phyloP scores from a whole-genome alignment of 495 filamentous ascomycete species.

The Aspergillus avenaceus region DNA sequence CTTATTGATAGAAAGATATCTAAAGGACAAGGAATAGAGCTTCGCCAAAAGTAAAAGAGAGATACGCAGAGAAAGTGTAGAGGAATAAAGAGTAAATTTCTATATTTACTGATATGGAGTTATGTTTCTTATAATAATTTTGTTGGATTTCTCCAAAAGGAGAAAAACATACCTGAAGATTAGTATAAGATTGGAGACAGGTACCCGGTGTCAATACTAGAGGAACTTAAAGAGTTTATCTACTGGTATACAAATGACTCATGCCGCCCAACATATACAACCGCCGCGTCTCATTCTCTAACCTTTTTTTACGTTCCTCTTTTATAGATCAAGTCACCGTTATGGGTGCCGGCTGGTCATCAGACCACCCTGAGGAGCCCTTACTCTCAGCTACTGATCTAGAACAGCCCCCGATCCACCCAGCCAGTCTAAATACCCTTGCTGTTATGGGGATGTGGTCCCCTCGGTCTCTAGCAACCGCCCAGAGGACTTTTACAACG shows the following conservation, averaged over 20 bases:
- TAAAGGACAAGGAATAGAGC: conserved; percentile 6
- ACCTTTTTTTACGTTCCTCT: background rate
- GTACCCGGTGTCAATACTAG: background rate
- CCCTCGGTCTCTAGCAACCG: background rate
- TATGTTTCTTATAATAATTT: conserved; percentile 1
- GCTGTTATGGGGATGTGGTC: conserved; percentile 1
- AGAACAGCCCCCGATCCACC: conserved; percentile 1
- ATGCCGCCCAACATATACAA: too few relatives aligned
- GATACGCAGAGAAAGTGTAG: conserved; percentile 2
- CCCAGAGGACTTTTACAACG: background rate
- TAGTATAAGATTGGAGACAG: conserved; percentile 3
- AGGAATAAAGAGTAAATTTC: conserved; percentile 7
- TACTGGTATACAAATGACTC: too few relatives aligned
- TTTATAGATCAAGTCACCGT: background rate
- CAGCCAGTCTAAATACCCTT: background rate
- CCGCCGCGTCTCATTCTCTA: too few relatives aligned
- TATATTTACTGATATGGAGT: conserved; percentile 1
- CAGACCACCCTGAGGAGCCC: background rate
- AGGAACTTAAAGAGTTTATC: conserved; percentile 8
- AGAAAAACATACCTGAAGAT: conserved; percentile 1
- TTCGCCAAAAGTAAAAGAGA: conserved; percentile 2
- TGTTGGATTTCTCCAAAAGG: conserved; percentile 4
- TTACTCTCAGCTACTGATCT: background rate
- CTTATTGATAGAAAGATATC: conserved; percentile 2
- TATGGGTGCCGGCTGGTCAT: background rate